phyloP scores from a whole-genome alignment of 352 stramenopile genomes.

The Phytophthora uliginosa region DNA sequence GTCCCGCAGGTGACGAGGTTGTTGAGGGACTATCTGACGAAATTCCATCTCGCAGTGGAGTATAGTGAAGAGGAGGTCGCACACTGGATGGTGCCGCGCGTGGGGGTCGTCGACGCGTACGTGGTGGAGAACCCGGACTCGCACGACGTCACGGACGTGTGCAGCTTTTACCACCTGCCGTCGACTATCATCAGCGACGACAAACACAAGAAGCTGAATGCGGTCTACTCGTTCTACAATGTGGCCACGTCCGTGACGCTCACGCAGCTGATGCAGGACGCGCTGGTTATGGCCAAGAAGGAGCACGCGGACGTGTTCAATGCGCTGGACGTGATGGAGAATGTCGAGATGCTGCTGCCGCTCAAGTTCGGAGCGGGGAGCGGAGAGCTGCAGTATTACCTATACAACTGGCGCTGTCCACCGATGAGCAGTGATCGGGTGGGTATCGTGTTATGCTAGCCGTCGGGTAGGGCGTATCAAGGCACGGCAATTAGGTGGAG shows the following conservation, averaged over 20 bases:
- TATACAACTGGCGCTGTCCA: slow-evolving; percentile 86
- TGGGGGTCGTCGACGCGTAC: slow-evolving; percentile 96
- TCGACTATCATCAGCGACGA: slow-evolving; percentile 96
- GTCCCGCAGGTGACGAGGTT: slow-evolving; percentile 59
- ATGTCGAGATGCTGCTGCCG: slow-evolving; percentile 59
- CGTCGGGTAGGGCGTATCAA: not conserved
- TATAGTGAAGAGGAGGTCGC: slow-evolving; percentile 94
- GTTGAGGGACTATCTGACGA: slow-evolving; percentile 62
- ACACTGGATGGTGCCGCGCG: slow-evolving; percentile 97
- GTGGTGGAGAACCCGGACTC: slow-evolving; percentile 75
- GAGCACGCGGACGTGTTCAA: slow-evolving; percentile 75
- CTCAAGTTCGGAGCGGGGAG: slow-evolving; percentile 74
- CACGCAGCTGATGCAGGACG: slow-evolving; percentile 73
- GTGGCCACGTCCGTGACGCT: slow-evolving; percentile 71
- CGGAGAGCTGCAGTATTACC: slow-evolving; percentile 78
- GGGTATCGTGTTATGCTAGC: slow-evolving; percentile 65
- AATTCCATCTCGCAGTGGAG: slow-evolving; percentile 83
- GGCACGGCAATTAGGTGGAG: not conserved
- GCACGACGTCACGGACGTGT: slow-evolving; percentile 94
- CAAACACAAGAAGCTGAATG: slow-evolving; percentile 96
- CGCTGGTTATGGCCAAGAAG: slow-evolving; percentile 67
- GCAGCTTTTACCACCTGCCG: slow-evolving; percentile 98
- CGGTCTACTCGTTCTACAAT: slow-evolving; percentile 99
- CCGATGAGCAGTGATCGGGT: slow-evolving; percentile 62
- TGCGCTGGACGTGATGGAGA: slow-evolving; percentile 77